Evolutionary conservation across 2,329 filamentous ascomycete genomes (phyloP).

Genomic region (Blastomyces parvus): DNA sequence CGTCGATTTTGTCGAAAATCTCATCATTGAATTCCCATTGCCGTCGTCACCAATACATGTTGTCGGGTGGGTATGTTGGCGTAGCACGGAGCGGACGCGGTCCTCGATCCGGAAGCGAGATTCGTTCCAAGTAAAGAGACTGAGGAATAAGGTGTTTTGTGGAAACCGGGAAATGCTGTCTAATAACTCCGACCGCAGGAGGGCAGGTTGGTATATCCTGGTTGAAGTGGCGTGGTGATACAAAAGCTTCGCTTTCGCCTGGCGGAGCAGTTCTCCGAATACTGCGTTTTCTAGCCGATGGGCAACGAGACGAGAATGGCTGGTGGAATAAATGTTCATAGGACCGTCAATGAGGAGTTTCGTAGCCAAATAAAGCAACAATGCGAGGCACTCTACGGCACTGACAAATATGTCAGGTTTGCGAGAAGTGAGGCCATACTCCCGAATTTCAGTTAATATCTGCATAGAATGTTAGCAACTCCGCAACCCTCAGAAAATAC

Average conservation of each 20-base stretch:
- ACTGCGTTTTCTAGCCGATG: constrained; percentile 30
- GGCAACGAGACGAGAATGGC: constrained; percentile 35
- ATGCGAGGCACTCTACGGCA: constrained; percentile 52
- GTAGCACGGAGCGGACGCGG: constrained; percentile 59
- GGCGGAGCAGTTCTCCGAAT: constrained; percentile 54
- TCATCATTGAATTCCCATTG: constrained; percentile 14
- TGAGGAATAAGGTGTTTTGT: constrained; percentile 64
- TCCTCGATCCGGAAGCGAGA: constrained; percentile 63
- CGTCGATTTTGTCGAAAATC: constrained; percentile 11
- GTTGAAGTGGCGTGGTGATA: constrained; percentile 53
- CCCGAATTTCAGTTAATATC: constrained; percentile 45
- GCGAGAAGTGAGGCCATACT: constrained; percentile 47
- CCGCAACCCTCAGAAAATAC: constrained; percentile 25
- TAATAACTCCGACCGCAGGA: constrained; percentile 53
- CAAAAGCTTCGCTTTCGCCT: constrained; percentile 58
- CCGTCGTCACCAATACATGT: constrained; percentile 19
- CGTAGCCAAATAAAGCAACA: constrained; percentile 58
- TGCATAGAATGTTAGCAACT: constrained; percentile 46
- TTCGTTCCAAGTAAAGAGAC: constrained; percentile 64
- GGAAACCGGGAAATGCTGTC: constrained; percentile 58
- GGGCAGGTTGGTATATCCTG: constrained; percentile 57
- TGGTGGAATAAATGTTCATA: constrained; percentile 34
- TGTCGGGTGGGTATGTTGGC: constrained; percentile 28
- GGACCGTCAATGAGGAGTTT: constrained; percentile 27
- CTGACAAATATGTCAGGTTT: constrained; percentile 43